Base-by-base conservation (phyloP, 2,329 filamentous ascomycete genomes). In the Fusarium sp. region DNA sequence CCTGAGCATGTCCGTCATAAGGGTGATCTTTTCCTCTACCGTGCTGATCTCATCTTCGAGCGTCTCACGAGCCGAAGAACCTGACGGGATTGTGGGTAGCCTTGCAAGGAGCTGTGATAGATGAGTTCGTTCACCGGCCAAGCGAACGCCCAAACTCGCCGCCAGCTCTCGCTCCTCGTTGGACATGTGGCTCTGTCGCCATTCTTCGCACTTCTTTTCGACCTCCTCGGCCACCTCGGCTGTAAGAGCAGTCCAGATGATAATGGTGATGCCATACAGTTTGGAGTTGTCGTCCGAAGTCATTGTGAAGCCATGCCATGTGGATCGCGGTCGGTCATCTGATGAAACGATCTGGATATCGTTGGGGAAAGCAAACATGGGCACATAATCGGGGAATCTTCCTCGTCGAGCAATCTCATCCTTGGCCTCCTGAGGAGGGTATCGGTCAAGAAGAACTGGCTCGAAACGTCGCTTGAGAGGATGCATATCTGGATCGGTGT, bases 301-400 rank as follows among this genome's bases (percentile, higher is more conserved):
- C 95, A 99, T 98, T 61, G 92, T 93, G 73, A 99, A 99, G 44
- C 95, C 95, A 77, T 99, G 95, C 95, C 95, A 99, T 24, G 93
- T 97, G n/a, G 95, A 94, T 61, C 93, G 85, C 1, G 95, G 95
- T 61, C 93, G 86, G 74, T 97, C 92, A 72, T 99, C 95, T 1
- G 93, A 93, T 2, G 95, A 97, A 9, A 98, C 92, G 48, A 99
- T 95, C 64, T 93, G 93, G 69, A 99, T 95, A 75, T 99, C 95
- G 76, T 98, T 97, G 41, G 95, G 95, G 71, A 98, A 99, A 50
- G 95, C 93, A 77, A 99, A 99, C 95, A 99, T 98, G 53, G 95
- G 95, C 15, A 99, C 92, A 72, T 97, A 99, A 74, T 99, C 95
- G 1, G 95, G 95, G 73, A 99, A 98, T 54, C 86, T 89, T 50